Evolutionary conservation across 2,329 filamentous ascomycete genomes (phyloP).

Genomic region (Reticulascus tulasneorum): DNA sequence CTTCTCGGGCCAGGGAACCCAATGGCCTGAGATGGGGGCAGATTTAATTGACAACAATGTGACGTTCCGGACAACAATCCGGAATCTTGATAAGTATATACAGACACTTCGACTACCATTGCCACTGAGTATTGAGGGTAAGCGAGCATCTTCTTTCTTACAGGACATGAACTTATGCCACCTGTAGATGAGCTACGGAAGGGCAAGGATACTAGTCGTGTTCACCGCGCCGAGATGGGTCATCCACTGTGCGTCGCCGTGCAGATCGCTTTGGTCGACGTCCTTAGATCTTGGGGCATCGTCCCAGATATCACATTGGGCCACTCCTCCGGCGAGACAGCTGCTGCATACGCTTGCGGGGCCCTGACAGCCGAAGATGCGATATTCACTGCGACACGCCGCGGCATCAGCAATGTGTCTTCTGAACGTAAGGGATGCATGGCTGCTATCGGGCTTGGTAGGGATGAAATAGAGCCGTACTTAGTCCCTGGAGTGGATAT

Average conservation of each 20-base stretch:
- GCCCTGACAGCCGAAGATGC: constrained; percentile 29
- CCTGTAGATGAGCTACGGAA: constrained; percentile 11
- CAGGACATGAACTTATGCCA: not conserved
- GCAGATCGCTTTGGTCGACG: constrained; percentile 36
- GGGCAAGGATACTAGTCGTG: constrained; percentile 1
- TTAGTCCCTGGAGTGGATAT: constrained; percentile 21
- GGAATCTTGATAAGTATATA: constrained; percentile 11
- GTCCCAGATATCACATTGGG: constrained; percentile 31
- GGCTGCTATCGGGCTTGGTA: constrained; percentile 34
- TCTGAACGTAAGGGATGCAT: constrained; percentile 27
- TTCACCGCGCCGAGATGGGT: constrained; percentile 17
- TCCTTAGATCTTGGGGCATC: constrained; percentile 28
- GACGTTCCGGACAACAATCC: constrained; percentile 9
- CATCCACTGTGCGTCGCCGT: constrained; percentile 30
- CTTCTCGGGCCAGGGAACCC: constrained; percentile 17
- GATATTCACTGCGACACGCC: constrained; percentile 33
- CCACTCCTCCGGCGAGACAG: constrained; percentile 41
- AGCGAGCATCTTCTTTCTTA: not conserved
- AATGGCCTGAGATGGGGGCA: constrained; percentile 15
- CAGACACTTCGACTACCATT: not conserved
- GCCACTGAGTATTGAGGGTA: constrained; percentile 10
- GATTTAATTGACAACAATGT: constrained; percentile 7
- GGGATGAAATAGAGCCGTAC: constrained; percentile 21
- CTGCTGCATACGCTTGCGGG: constrained; percentile 38
- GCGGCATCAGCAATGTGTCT: no score